These are phyloP conservation scores for Pugionium cornutum DNA, from an alignment of 345 rosid species.

Conservation along the genomic window DNA sequence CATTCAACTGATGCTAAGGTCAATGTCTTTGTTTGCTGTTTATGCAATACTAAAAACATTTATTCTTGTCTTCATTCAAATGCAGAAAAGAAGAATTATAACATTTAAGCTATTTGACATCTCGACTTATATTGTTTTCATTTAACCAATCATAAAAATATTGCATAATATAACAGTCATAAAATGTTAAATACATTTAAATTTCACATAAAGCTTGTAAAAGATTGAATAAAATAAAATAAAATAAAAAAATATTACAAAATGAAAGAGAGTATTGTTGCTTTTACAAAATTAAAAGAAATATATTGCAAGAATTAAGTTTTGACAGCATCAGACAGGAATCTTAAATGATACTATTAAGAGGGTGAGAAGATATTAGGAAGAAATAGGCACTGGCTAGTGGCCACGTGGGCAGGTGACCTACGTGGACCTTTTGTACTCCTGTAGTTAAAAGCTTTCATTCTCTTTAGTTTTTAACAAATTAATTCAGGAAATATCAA, in stretches of 20 bases:
- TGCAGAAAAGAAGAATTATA: not conserved
- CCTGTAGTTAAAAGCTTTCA: slow-evolving; percentile 3
- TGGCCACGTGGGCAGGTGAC: slow-evolving; percentile 31
- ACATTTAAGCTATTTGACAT: too few relatives aligned
- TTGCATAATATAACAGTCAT: too few relatives aligned
- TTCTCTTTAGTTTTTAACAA: slow-evolving; percentile 22
- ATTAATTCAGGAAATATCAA: not conserved
- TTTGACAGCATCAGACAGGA: slow-evolving; percentile 26
- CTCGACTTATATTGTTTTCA: too few relatives aligned
- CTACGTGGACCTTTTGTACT: slow-evolving; percentile 35
- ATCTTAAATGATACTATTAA: slow-evolving; percentile 26
- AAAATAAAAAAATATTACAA: too few relatives aligned
- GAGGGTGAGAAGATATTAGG: slow-evolving; percentile 21
- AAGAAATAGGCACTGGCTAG: slow-evolving; percentile 24
- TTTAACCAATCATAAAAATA: too few relatives aligned
- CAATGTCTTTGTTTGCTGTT: slow-evolving; percentile 17
- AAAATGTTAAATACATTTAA: too few relatives aligned
- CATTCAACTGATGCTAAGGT: slow-evolving; percentile 13
- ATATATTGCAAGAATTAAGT: too few relatives aligned
- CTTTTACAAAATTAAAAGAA: slow-evolving; percentile 11
- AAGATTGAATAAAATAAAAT: too few relatives aligned
- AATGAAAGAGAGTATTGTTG: too few relatives aligned
- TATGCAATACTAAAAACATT: slow-evolving; percentile 1
- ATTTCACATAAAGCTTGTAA: not conserved
- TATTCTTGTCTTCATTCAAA: not conserved